Percentiles rank a stretch among this genome's conserved stretches.
Evolutionary conservation across 1,284 basidiomycete genomes (phyloP).

Genomic region (Agroathelia rolfsii): DNA sequence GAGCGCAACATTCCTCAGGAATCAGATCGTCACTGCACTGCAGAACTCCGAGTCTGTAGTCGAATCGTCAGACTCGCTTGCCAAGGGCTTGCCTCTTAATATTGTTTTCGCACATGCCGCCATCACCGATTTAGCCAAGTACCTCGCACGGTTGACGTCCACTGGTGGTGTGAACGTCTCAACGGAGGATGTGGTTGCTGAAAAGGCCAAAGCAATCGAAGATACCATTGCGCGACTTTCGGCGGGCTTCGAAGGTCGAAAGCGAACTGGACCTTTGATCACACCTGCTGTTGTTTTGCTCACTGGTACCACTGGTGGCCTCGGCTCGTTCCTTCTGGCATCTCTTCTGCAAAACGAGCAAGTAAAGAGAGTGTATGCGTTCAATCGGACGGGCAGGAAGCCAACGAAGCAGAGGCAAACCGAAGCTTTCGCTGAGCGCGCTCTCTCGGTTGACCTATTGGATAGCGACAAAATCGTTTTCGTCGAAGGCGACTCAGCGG

Average conservation of each 20-base stretch:
- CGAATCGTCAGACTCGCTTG: constrained; percentile 7
- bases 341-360: constrained; percentile 7
- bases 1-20: constrained; percentile 17
- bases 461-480: constrained; percentile 20
- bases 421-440: constrained; percentile 19
- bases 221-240: no score
- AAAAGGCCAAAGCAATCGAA: no score
- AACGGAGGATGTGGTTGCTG: no score
- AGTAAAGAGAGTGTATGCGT: constrained; percentile 14
- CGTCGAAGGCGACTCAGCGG: constrained; percentile 18
- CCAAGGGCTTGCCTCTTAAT: constrained; percentile 19
- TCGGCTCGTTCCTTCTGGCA: constrained; percentile 14
- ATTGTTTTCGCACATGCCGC: constrained; percentile 20
- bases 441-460: constrained; percentile 20
- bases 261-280: no score
- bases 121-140: constrained; percentile 12
- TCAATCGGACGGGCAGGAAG: constrained; percentile 10
- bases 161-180: no score
- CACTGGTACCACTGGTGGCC: constrained; percentile 18
- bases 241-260: no score
- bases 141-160: constrained; percentile 10
- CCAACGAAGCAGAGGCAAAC: constrained; percentile 19
- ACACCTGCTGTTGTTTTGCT: constrained; percentile 17
- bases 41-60: constrained; percentile 10
- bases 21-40: constrained; percentile 15